Evolutionary conservation across 768 basidiomycete species (phyloP), one percentile per base, ranked within the genome.

Genomic region (Podaxis pistillaris): DNA sequence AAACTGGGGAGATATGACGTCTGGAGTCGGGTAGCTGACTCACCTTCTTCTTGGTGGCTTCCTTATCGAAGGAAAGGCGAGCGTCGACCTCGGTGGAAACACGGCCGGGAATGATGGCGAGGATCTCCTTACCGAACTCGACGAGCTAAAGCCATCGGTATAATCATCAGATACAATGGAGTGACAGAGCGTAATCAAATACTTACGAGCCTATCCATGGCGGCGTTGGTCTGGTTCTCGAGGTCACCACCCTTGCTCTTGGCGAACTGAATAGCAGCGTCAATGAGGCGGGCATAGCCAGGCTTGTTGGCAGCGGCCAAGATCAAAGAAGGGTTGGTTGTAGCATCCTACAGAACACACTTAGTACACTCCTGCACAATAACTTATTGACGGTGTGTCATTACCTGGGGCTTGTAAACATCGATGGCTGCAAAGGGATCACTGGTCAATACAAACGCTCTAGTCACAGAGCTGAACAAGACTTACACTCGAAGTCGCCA

Each of bases 61-160:
- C 88, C 78, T 93, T 98, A 80, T 98, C 92, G 76, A 97, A 98
- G 65, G 96, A 98, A 62, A 98, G 87, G 68, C 93, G 90, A 55
- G 97, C 97, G 75, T 99, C 97, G 68, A 99, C 96, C 77, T 99
- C 97, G 66, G 97, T 98, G 49, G 97, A 99, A 65, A 99, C 96
- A 75, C 97, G 92, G 63, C 97, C 97, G 60, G 97, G 97, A 71
- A 99, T 94, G 78, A 99, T 94, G 65, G 81, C 79, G 56, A 98
- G 85, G 72, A 99, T 98, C 80, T 90, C 95, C 75, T 88, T 92
- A 68, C 97, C 97, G 79, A 99, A 99, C 77, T 94, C 96, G 70
- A 98, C 93, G 65, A 99, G 88, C 94, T 96, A 72, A 36, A 30
- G 19, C 28, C 15, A n/a, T 37, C 24, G 53, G n/a, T 9, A 30